Evolutionary conservation across 1,284 basidiomycete genomes (phyloP).

Genomic region (Megacollybia platyphylla): DNA sequence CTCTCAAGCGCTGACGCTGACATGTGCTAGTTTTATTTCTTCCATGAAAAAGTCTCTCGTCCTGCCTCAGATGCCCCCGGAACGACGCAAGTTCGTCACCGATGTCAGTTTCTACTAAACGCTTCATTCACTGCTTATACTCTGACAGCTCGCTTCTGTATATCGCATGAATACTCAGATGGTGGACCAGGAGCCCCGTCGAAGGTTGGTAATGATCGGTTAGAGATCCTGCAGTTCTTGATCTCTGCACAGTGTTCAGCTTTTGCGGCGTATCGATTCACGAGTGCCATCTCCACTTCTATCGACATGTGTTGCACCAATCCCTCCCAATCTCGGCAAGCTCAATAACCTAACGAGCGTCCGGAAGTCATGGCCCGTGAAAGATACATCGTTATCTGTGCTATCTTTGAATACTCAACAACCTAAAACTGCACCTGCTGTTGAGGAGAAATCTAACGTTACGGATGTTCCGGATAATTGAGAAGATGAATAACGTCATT

Average conservation of each 20-base stretch:
- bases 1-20: constrained; percentile 3
- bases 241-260: constrained; percentile 44
- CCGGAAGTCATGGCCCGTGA: constrained; percentile 10
- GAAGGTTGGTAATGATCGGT: constrained; percentile 18
- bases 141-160: constrained; percentile 46
- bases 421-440: background rate
- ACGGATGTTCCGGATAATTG: constrained; percentile 32
- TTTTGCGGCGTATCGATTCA: constrained; percentile 71
- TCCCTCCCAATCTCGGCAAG: constrained; percentile 35
- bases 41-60: constrained; percentile 62
- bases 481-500: constrained; percentile 30
- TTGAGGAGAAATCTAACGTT: no score
- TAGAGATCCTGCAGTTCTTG: background rate
- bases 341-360: constrained; percentile 36
- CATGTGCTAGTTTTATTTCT: constrained; percentile 42
- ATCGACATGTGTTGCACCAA: constrained; percentile 24
- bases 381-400: constrained; percentile 7
- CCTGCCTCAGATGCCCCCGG: constrained; percentile 70
- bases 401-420: background rate
- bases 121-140: background rate
- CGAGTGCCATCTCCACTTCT: constrained; percentile 63
- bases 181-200: constrained; percentile 76
- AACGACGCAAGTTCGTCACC: constrained; percentile 69
- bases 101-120: constrained; percentile 21
- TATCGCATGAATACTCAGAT: constrained; percentile 77